Evolutionary conservation across 768 basidiomycete genomes (phyloP).

Genomic region (Mycena rebaudengoi): DNA sequence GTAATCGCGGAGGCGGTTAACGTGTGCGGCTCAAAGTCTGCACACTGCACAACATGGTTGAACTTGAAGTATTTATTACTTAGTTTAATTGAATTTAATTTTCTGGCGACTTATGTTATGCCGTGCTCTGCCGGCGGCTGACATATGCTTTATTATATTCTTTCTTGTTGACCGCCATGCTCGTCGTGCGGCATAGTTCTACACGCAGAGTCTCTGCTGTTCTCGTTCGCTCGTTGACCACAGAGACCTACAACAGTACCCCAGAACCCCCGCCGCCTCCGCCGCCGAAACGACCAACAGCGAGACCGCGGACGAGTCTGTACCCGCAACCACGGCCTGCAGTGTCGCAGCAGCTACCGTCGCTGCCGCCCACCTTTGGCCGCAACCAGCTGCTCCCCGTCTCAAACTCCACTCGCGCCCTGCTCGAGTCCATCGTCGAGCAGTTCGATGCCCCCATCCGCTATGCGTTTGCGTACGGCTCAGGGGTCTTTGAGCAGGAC

Average conservation of each 20-base stretch:
- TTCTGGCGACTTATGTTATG: not conserved
- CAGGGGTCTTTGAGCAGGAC: constrained; percentile 93
- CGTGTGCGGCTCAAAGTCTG: no score
- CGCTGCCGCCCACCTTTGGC: constrained; percentile 77
- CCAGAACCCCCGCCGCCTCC: constrained; percentile 45
- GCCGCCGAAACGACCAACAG: constrained; percentile 39
- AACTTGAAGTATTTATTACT: no score
- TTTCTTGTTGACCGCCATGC: constrained; percentile 24
- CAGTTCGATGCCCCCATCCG: constrained; percentile 91
- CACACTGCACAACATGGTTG: no score
- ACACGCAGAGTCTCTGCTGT: constrained; percentile 28
- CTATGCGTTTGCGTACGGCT: constrained; percentile 98
- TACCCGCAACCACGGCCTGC: constrained; percentile 60
- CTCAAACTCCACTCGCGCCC: constrained; percentile 77
- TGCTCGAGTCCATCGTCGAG: constrained; percentile 81
- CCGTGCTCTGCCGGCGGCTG: not conserved
- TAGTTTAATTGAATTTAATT: no score
- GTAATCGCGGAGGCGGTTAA: no score
- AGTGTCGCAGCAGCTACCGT: constrained; percentile 51
- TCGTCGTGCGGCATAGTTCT: constrained; percentile 21
- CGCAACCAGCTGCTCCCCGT: constrained; percentile 85
- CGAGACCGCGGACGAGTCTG: constrained; percentile 47
- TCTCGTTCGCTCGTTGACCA: constrained; percentile 51
- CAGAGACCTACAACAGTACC: constrained; percentile 48
- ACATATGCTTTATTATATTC: not conserved